Evolutionary conservation across 345 rosid genomes (phyloP), one percentile per base, ranked within the genome.

Genomic region (Excoecaria agallocha): DNA sequence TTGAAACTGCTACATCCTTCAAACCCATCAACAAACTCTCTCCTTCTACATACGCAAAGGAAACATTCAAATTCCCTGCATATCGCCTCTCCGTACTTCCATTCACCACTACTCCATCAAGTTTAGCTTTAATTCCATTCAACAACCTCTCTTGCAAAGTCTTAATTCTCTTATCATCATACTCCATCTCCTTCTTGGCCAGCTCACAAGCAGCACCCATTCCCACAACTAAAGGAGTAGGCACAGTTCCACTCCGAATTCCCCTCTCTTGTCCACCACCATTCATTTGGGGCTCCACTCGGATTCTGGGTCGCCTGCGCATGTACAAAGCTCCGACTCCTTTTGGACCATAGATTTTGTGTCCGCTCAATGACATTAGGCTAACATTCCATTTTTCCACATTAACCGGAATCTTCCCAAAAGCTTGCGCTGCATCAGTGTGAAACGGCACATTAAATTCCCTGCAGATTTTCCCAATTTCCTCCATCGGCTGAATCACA

Each of bases 251-350:
- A 51, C 99, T 91, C 75, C 99, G 77, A 59, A 93, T 89, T 41
- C 99, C 99, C 67, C 99, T 90, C 92, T 95, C 99, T 79, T 95
- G 99, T 25, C 99, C 99, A 45, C 99, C 99, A 48, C 99, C 99
- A 62, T 90, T 95, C 87, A 95, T 95, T 72, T 91, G 84, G 0
- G 99, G 94, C 81, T 93, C 99, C 38, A 93, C 90, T 22, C 99
- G 72, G 9, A 95, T 88, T 49, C 98, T 82, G 0, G 97, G 99
- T 54, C 98, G 78, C 77, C 98, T 82, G 13, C 99, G 82, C 88
- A 90, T 77, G 64, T 89, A 95, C 83, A 95, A 73, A 76, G 98
- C 98, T 57, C 99, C 99, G 75, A 95, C 81, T 3, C 98, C 99
- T 84, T 93, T 93, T 0, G 99, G 99, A 49, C 91, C 99, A 46